Percentiles rank a stretch among this genome's conserved stretches.
Evolutionary conservation across 73 alveolate species (phyloP).

Genomic region (Paramecium caudatum): DNA sequence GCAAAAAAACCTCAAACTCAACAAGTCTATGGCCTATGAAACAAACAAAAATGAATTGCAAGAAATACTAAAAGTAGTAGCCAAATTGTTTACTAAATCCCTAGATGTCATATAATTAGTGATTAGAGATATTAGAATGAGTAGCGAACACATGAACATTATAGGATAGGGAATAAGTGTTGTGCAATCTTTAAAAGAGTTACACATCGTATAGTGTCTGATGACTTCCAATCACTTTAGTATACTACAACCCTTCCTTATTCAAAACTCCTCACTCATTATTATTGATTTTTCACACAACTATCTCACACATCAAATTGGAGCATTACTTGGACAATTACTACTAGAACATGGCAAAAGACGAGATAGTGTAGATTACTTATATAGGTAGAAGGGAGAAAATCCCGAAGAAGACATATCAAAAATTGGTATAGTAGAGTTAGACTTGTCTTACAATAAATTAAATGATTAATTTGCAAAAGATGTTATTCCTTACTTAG

Average conservation of each 20-base stretch:
- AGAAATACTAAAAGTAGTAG: slow-evolving; percentile 16
- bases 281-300: slow-evolving; percentile 46
- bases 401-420: slow-evolving; percentile 63
- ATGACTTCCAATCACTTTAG: slow-evolving; percentile 48
- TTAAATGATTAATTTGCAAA: slow-evolving; percentile 45
- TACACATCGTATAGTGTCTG: slow-evolving; percentile 14
- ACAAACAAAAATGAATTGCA: background rate
- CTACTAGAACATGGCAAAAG: slow-evolving; percentile 46
- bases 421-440: slow-evolving; percentile 33
- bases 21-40: slow-evolving; percentile 31
- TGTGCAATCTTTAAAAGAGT: slow-evolving; percentile 51
- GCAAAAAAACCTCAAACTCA: slow-evolving; percentile 32
- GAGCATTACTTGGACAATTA: background rate
- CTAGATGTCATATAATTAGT: slow-evolving; percentile 19
- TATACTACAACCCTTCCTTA: slow-evolving; percentile 11
- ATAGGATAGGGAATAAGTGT: slow-evolving; percentile 46
- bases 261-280: slow-evolving; percentile 16
- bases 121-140: slow-evolving; percentile 23
- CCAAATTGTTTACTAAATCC: slow-evolving; percentile 14
- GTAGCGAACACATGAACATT: slow-evolving; percentile 29
- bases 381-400: slow-evolving; percentile 38
- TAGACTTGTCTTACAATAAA: slow-evolving; percentile 34
- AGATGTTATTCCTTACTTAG: slow-evolving; percentile 16
- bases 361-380: slow-evolving; percentile 24
- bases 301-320: slow-evolving; percentile 5